Evolutionary conservation across 2,329 filamentous ascomycete genomes (phyloP).

Genomic region (Huntiella savannae): DNA sequence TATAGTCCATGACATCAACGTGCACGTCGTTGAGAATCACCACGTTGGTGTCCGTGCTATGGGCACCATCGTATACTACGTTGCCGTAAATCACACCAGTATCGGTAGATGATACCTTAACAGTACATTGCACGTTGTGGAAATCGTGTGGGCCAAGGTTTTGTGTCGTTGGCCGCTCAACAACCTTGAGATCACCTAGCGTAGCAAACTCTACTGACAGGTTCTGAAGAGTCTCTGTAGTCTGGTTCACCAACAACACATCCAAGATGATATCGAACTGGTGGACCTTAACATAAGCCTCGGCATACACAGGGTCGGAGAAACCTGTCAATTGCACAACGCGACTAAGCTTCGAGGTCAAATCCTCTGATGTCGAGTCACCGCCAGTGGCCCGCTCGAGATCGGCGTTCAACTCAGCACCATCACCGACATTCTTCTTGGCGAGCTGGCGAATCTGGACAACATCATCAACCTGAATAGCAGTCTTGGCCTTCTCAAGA

Average conservation of each 20-base stretch:
- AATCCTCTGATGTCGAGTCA: conserved; percentile 62
- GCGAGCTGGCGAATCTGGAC: conserved; percentile 82
- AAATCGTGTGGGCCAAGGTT: conserved; percentile 93
- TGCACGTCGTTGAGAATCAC: conserved; percentile 97
- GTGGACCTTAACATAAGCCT: conserved; percentile 96
- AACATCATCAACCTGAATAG: conserved; percentile 88
- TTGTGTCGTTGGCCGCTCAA: conserved; percentile 88
- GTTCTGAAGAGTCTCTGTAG: conserved; percentile 88
- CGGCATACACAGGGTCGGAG: conserved; percentile 95
- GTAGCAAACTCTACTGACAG: conserved; percentile 97
- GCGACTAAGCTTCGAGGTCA: conserved; percentile 83
- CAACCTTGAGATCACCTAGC: conserved; percentile 89
- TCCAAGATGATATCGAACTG: conserved; percentile 98
- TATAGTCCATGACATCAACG: conserved; percentile 99
- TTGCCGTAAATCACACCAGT: conserved; percentile 98
- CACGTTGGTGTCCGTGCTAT: conserved; percentile 83
- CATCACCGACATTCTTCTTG: conserved; percentile 72
- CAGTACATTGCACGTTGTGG: conserved; percentile 93
- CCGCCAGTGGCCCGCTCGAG: conserved; percentile 88
- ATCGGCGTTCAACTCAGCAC: conserved; percentile 67
- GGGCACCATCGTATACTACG: conserved; percentile 87
- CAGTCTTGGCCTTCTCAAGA: conserved; percentile 77
- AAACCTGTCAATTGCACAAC: conserved; percentile 96
- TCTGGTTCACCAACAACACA: conserved; percentile 92
- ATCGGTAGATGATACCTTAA: conserved; percentile 96